Evolutionary conservation across 345 rosid genomes (phyloP).

Genomic region (Hibiscus tridactylites): DNA sequence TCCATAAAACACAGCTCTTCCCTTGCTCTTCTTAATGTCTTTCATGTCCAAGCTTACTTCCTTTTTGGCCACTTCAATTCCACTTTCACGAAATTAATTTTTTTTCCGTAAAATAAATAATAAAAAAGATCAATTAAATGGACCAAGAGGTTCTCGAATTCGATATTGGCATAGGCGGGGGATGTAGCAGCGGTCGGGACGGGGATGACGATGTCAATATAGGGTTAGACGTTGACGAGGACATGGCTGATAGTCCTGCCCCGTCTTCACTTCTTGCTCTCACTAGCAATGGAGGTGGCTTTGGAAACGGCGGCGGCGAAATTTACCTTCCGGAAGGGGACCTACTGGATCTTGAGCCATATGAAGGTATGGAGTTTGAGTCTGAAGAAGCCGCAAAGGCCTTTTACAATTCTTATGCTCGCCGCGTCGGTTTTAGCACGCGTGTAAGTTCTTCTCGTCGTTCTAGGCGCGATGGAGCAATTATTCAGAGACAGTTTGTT

Average conservation of each 20-base stretch:
- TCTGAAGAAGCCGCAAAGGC: slow-evolving; percentile 64
- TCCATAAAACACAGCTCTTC: neutral
- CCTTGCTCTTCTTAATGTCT: neutral
- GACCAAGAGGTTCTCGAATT: slow-evolving; percentile 35
- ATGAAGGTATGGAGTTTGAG: slow-evolving; percentile 58
- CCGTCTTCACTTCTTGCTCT: slow-evolving; percentile 11
- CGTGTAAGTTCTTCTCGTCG: slow-evolving; percentile 58
- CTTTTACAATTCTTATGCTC: slow-evolving; percentile 57
- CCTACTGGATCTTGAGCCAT: slow-evolving; percentile 49
- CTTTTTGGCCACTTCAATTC: neutral
- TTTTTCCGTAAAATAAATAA: neutral
- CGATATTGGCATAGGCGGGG: slow-evolving; percentile 37
- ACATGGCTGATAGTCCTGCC: slow-evolving; percentile 33
- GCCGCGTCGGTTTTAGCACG: slow-evolving; percentile 41
- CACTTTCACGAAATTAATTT: neutral
- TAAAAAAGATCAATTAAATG: slow-evolving; percentile 10
- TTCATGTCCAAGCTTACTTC: neutral
- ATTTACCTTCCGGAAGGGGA: slow-evolving; percentile 32
- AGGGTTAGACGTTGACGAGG: slow-evolving; percentile 31
- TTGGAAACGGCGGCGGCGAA: slow-evolving; percentile 13
- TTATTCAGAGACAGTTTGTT: slow-evolving; percentile 56
- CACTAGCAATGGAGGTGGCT: slow-evolving; percentile 10
- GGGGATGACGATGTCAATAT: slow-evolving; percentile 27
- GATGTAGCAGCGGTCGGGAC: slow-evolving; percentile 30
- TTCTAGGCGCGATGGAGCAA: slow-evolving; percentile 59